Conservation (phyloP, 2,329 filamentous ascomycete genomes). For the Colletotrichum tropicale region DNA sequence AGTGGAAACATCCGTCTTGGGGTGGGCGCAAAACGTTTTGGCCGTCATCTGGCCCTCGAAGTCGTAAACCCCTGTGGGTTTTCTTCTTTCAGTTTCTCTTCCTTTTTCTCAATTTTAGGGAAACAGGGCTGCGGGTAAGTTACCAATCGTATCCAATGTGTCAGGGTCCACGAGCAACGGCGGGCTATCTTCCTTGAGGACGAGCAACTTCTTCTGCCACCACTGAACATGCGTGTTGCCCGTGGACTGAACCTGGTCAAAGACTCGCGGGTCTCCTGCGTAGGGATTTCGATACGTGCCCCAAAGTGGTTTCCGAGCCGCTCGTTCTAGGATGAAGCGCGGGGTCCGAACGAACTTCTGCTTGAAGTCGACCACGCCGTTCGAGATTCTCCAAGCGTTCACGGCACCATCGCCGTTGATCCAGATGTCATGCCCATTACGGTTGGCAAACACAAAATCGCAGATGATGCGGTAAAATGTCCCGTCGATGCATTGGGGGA, state of each 20-base stretch:
- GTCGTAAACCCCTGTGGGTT: rapidly evolving
- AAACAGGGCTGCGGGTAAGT: rapidly evolving
- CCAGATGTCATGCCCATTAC: background rate
- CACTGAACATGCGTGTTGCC: background rate
- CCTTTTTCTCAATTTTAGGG: rapidly evolving
- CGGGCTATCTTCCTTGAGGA: background rate
- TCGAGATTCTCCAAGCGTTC: background rate
- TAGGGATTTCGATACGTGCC: background rate
- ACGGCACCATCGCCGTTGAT: background rate
- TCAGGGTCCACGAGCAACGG: background rate
- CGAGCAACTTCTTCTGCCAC: background rate
- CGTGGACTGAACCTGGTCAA: background rate
- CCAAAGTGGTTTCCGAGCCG: background rate
- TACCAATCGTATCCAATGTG: background rate
- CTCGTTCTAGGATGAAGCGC: background rate
- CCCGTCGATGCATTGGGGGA: background rate
- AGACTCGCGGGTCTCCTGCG: background rate
- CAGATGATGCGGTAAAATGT: background rate
- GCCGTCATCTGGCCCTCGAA: background rate
- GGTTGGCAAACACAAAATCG: background rate
- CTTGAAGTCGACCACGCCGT: background rate
- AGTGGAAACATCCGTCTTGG: background rate
- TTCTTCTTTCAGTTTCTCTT: background rate
- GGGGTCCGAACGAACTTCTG: background rate
- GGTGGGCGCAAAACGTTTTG: background rate